Evolutionary conservation across 768 basidiomycete species (phyloP).

Genomic region (Kwoniella sp.): DNA sequence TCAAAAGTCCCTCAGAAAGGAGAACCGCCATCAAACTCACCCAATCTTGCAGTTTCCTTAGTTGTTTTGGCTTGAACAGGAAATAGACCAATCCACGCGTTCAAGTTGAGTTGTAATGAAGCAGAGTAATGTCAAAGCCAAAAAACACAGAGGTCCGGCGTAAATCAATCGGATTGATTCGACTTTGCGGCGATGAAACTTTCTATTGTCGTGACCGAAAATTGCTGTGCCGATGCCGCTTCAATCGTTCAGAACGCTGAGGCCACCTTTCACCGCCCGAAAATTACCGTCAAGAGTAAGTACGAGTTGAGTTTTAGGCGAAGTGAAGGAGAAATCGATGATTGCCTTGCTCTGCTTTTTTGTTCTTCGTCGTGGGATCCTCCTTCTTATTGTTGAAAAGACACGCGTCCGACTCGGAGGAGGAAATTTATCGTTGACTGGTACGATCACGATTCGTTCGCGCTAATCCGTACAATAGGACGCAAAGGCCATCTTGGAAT

Average conservation of each 20-base stretch:
- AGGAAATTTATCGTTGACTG: too few species aligned
- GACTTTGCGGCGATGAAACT: too few species aligned
- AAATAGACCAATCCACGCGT: not conserved
- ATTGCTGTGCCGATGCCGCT: not conserved
- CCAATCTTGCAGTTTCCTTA: not conserved
- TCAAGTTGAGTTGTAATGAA: not conserved
- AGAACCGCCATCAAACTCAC: not conserved
- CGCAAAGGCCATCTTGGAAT: not conserved
- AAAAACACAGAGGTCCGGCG: not conserved
- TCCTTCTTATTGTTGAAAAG: not conserved
- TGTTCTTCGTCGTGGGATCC: not conserved
- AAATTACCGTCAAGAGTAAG: too few species aligned
- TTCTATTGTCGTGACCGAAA: too few species aligned
- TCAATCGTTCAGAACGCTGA: not conserved
- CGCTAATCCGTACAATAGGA: not conserved
- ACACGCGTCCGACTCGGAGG: not conserved
- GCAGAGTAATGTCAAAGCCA: not conserved
- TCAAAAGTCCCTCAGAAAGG: not conserved
- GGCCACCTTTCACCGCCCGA: not conserved
- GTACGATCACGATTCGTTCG: not conserved
- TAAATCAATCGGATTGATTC: too few species aligned
- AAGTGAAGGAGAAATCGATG: not conserved
- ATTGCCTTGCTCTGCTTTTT: not conserved
- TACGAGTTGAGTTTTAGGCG: not conserved
- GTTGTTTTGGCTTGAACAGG: not conserved